Conservation (phyloP, 2,329 filamentous ascomycete genomes). For the Pseudophaeomoniella oleicola region DNA sequence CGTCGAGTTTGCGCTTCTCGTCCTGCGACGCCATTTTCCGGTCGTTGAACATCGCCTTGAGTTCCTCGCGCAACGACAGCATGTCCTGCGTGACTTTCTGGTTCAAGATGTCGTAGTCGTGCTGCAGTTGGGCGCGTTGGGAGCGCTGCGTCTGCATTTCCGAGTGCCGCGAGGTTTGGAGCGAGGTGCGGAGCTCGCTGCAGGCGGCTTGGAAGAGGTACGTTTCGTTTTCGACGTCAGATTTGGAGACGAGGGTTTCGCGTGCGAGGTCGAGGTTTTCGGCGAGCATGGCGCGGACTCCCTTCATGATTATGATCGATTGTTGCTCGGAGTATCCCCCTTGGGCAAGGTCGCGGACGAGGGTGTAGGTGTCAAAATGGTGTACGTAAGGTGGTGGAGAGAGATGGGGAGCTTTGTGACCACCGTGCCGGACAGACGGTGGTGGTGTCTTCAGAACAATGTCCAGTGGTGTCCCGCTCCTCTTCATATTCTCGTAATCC, state of each 20-base stretch:
- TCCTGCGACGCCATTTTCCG: constrained; percentile 82
- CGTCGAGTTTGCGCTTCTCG: constrained; percentile 74
- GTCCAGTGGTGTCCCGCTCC: constrained; percentile 16
- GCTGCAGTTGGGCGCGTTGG: constrained; percentile 73
- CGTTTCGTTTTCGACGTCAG: constrained; percentile 83
- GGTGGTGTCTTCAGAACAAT: constrained; percentile 27
- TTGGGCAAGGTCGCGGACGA: constrained; percentile 63
- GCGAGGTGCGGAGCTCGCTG: constrained; percentile 76
- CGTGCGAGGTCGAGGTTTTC: constrained; percentile 71
- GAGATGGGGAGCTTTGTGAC: constrained; percentile 24
- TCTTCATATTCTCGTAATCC: constrained; percentile 1
- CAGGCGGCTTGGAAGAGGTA: constrained; percentile 93
- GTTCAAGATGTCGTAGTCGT: constrained; percentile 84
- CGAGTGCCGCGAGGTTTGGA: constrained; percentile 60
- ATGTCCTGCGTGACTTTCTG: constrained; percentile 79
- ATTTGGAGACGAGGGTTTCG: constrained; percentile 70
- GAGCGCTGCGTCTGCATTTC: constrained; percentile 71
- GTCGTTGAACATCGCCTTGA: constrained; percentile 95
- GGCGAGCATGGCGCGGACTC: constrained; percentile 60
- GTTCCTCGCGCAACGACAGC: constrained; percentile 65
- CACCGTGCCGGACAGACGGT: constrained; percentile 14
- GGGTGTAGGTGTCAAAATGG: constrained; percentile 87
- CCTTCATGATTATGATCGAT: constrained; percentile 82
- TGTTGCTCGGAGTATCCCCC: constrained; percentile 62
- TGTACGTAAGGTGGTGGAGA: constrained; percentile 71